Conservation (phyloP, 805 yeast species). For the Pichia rugopelliculosa region DNA sequence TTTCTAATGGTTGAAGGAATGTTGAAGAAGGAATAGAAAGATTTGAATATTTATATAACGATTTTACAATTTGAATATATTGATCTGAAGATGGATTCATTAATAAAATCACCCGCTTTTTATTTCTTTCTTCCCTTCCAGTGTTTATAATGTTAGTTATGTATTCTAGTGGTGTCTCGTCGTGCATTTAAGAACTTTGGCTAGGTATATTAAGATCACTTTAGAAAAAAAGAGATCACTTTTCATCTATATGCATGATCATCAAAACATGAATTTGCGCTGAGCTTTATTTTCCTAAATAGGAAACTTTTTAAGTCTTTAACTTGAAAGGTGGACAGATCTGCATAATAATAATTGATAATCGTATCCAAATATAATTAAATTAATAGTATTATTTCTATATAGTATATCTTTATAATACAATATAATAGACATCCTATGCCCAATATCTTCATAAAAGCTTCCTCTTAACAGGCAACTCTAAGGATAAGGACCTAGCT, state of each 20-base stretch:
- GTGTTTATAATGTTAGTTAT: background rate
- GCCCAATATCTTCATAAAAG: no score
- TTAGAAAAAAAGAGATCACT: background rate
- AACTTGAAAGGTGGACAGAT: no score
- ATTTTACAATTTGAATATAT: background rate
- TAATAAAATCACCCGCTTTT: background rate
- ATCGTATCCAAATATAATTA: no score
- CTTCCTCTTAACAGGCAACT: no score
- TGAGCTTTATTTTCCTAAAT: background rate
- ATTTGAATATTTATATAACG: background rate
- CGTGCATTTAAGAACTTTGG: background rate
- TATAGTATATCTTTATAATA: no score
- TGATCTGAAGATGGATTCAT: background rate
- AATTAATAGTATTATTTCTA: no score
- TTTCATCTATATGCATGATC: no score
- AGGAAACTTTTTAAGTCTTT: no score
- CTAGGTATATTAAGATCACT: background rate
- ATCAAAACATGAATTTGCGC: background rate
- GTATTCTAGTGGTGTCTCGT: background rate
- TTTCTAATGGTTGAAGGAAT: background rate
- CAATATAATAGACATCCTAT: no score
- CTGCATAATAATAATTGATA: no score
- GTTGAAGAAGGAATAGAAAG: background rate
- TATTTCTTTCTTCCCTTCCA: background rate
- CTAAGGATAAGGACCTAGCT: no score